These are phyloP conservation scores for Danielia oregonensis DNA, from an alignment of 805 yeast genomes.

Conservation along the genomic window DNA sequence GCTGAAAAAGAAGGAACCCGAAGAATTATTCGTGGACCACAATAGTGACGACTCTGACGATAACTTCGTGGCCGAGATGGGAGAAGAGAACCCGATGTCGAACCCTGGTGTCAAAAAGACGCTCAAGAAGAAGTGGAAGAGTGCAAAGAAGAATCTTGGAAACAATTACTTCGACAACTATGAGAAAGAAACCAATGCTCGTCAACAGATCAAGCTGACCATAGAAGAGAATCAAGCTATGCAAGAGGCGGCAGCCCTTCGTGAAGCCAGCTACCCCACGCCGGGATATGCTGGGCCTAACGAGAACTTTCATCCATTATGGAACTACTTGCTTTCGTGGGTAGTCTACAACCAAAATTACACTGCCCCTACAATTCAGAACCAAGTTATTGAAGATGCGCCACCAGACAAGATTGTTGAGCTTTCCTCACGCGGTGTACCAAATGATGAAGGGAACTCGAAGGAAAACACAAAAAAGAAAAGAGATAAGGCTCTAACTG, in stretches of 20 bases:
- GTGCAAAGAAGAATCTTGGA: constrained; percentile 4
- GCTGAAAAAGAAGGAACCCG: constrained; percentile 1
- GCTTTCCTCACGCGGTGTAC: not conserved
- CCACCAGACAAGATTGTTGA: constrained; percentile 7
- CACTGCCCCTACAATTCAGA: not conserved
- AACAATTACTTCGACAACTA: constrained; percentile 6
- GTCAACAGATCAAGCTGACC: not conserved
- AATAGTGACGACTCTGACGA: constrained; percentile 1
- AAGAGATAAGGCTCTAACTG: not conserved
- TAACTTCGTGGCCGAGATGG: not conserved
- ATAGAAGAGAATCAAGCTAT: not conserved
- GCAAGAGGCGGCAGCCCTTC: not conserved
- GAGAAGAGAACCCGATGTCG: not conserved
- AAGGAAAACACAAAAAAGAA: not conserved
- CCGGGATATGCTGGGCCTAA: constrained; percentile 8
- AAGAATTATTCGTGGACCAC: not conserved
- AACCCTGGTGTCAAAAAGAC: constrained; percentile 1
- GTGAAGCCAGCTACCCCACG: not conserved
- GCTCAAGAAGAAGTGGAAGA: constrained; percentile 1
- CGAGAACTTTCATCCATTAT: constrained; percentile 32
- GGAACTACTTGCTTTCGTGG: constrained; percentile 38
- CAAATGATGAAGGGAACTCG: not conserved
- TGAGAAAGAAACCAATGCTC: constrained; percentile 3
- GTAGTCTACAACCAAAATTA: constrained; percentile 20
- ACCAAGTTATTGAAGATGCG: not conserved